Evolutionary conservation across 257 asterid species (phyloP), one percentile per base, ranked within the genome.

Genomic region (Cinchona pubescens): DNA sequence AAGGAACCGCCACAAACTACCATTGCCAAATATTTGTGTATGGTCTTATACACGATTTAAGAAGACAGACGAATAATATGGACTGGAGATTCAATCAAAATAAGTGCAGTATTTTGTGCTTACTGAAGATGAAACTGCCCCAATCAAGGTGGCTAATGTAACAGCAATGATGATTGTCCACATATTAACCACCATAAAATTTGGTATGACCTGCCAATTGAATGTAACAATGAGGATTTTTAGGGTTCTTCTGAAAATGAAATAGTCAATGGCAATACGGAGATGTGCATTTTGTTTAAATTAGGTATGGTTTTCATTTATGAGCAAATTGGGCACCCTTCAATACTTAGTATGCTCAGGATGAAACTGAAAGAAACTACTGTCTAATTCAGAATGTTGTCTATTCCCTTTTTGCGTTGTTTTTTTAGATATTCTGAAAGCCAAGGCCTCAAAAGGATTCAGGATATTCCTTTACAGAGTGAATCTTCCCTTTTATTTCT

Each of bases 121-220:
- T 65, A 65, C 70, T n/a, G 25, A 21, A 35, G 49, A 65, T 65
- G 71, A 66, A 45, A 66, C 43, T 13, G 71, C 71, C 16, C 71
- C 71, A 66, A 43, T 42, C 58, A 13, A 27, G 19, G 58, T 42
- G 34, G 72, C 56, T 5, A n/a, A 13, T 67, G 55, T 4, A 7
- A 67, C 18, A 11, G 71, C 53, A 42, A 67, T 30, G 14, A 67
- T 1, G 11, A 11, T 25, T 42, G 58, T 53, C 56, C 49, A 45
- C 72, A 67, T 42, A 12, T 67, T 67, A 21, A 67, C 37, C 46
- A 32, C 30, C 58, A 67, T 42, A 67, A 67, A 27, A 7, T 15
- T 67, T 27, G 72, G 72, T 25, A 67, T n/a, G 56, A 67, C 30
- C 58, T 67, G 72, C 72, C 19, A 15, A 67, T 43, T 12, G 30